Evolutionary conservation across 257 asterid species (phyloP), one percentile per base, ranked within the genome.

Genomic region (Solanum piurae): DNA sequence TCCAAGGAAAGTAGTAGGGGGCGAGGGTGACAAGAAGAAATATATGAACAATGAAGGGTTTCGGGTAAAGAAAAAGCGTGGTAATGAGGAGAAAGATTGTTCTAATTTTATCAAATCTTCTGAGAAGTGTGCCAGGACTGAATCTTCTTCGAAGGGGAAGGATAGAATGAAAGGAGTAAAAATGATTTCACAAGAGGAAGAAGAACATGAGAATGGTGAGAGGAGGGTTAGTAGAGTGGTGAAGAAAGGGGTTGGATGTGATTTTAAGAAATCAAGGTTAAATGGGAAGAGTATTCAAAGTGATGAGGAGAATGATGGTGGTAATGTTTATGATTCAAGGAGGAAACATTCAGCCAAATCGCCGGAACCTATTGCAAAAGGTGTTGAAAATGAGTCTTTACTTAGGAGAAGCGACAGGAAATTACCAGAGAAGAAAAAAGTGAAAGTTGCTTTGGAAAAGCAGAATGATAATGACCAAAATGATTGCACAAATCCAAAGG

Each of bases 271-370:
- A 23, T 82, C 77, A n/a, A 34, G 27, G 86, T 74, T 86, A 29
- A 52, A 60, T 74, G 84, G 83, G 74, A 85, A 62, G 75, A 36
- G 6, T n/a, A 49, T 20, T 84, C 68, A 36, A 62, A 76, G 77
- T 77, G 68, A 76, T n/a, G 87, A 82, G 38, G 84, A 77, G 84
- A 44, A 42, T 60, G 82, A 83, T 66, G 76, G 37, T 87, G 88
- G 68, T 64, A 23, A 55, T 52, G 18, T 18, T 55, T 82, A 87
- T 85, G 88, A 33, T 68, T 73, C 27, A 44, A 69, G 20, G 90
- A 75, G 76, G 87, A 84, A 44, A 9, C 77, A 46, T 23, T 62
- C 88, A 77, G 77, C 12, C 52, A 27, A 74, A 55, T 84, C 69
- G 29, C 46, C 10, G 34, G 40, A 86, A 58, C 16, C 73, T 72